These are phyloP conservation scores for Pyrus bretschneideri DNA, from an alignment of 306 rosid species.

Conservation along the genomic window DNA sequence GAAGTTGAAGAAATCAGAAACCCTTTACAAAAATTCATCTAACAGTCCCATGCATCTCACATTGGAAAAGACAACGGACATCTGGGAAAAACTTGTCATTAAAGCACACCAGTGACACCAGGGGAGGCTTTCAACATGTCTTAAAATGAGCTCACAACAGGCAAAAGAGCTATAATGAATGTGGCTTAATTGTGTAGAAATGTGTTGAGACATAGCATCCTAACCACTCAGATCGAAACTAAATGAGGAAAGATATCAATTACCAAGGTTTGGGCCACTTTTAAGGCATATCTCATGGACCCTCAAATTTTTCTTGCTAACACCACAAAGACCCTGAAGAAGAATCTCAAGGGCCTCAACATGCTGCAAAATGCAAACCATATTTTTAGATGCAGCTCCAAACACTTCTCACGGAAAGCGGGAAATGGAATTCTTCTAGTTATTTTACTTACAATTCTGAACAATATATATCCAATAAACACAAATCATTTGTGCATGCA, in stretches of 20 bases:
- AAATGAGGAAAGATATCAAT: conserved; percentile 8
- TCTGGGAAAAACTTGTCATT: neutral
- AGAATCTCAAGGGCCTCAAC: conserved; percentile 97
- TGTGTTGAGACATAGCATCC: neutral
- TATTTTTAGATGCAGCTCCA: conserved; percentile 9
- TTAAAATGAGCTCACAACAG: neutral
- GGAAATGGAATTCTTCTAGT: neutral
- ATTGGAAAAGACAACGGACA: neutral
- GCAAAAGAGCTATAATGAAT: neutral
- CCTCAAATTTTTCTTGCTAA: conserved; percentile 67
- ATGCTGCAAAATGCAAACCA: conserved; percentile 49
- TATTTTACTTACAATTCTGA: neutral
- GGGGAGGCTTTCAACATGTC: neutral
- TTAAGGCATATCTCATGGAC: conserved; percentile 86
- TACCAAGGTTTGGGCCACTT: conserved; percentile 78
- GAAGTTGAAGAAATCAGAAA: neutral
- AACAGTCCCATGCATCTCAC: neutral
- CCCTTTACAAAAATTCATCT: neutral
- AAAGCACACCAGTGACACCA: neutral
- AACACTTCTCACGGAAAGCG: neutral
- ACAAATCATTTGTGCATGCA: neutral
- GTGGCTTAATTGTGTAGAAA: neutral
- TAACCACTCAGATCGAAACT: neutral
- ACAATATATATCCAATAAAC: neutral
- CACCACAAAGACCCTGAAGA: conserved; percentile 95